Evolutionary conservation across 495 filamentous ascomycete species (phyloP), one percentile per base, ranked within the genome.

Genomic region (Aspergillus sclerotioniger): DNA sequence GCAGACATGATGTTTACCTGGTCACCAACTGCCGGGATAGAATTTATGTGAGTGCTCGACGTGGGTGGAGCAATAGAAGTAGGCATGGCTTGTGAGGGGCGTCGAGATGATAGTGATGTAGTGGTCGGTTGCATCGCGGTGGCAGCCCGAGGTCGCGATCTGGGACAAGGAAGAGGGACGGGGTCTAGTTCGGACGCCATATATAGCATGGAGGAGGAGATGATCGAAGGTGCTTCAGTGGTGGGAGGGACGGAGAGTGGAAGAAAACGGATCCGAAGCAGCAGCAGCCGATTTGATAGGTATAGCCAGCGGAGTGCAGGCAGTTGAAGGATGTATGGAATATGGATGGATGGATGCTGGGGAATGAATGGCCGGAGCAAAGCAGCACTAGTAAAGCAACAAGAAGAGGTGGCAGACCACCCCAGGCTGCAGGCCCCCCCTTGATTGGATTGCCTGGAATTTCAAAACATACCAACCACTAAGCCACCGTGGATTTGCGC

Each of bases 161-260:
- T 58, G 21, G 51, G 77, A 21, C 82, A 79, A 29, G 83, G 85
- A 6, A 81, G 71, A 49, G 86, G 77, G 29, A 83, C 73, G 3
- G 83, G 78, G 62, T 83, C 88, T 54, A 86, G 72, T 57, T 89
- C 87, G 29, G 88, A 80, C 69, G 82, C 72, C 83, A 85, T 84
- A 31, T 37, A 59, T 45, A 19, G 20, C 43, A 58, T 10, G 39
- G 31, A 12, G 13, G 17, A 1, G 33, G 44, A 16, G 25, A 44
- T n/a, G 20, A 8, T 15, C n/a, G 33, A 55, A 12, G 3, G 19
- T n/a, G 9, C 25, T 50, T 50, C 13, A 8, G 10, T 32, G 51
- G 50, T 46, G 21, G 50, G 20, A 3, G 12, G 6, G 44, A 32
- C n/a, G 37, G 44, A 19, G 44, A 47, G 53, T 45, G 43, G 39